A percentile compares a stretch with the other conserved stretches of the same genome.
phyloP scores from a whole-genome alignment of 2,329 filamentous ascomycete species.

The Xylaria sp. region DNA sequence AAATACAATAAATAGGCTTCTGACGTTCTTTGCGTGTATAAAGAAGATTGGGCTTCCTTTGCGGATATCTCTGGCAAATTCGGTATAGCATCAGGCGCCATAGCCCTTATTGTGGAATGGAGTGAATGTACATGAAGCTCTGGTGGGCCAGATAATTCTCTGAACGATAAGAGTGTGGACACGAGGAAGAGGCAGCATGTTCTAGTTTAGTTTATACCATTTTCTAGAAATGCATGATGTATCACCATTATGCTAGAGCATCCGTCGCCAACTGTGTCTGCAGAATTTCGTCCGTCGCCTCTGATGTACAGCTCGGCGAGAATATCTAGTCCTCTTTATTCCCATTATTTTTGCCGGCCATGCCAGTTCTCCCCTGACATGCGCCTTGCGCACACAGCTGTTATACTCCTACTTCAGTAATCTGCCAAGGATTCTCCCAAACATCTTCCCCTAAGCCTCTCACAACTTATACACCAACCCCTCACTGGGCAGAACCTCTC shows the following conservation, averaged over 20 bases:
- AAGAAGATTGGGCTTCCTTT: not conserved
- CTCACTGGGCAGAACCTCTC: slow-evolving; percentile 44
- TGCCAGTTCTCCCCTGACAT: too few species aligned
- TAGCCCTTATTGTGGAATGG: slow-evolving; percentile 14
- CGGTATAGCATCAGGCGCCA: not conserved
- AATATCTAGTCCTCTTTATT: too few species aligned
- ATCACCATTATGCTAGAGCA: not conserved
- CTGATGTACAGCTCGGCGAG: too few species aligned
- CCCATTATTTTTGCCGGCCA: too few species aligned
- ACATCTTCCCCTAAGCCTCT: not conserved
- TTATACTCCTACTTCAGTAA: too few species aligned
- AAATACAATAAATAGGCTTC: not conserved
- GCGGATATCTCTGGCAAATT: not conserved
- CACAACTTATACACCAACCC: slow-evolving; percentile 47
- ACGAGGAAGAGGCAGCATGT: too few species aligned
- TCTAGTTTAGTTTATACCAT: not conserved
- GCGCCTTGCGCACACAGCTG: too few species aligned
- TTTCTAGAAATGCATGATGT: not conserved
- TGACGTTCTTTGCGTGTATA: not conserved
- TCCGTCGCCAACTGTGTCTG: too few species aligned
- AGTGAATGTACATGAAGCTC: slow-evolving; percentile 22
- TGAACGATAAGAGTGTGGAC: not conserved
- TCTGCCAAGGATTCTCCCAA: not conserved
- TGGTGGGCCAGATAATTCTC: too few species aligned
- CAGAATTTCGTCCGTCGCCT: too few species aligned